Percentiles rank a stretch among this genome's conserved stretches.
These are phyloP conservation scores for Acer yangbiense DNA, from an alignment of 345 rosid genomes.

Conservation along the genomic window DNA sequence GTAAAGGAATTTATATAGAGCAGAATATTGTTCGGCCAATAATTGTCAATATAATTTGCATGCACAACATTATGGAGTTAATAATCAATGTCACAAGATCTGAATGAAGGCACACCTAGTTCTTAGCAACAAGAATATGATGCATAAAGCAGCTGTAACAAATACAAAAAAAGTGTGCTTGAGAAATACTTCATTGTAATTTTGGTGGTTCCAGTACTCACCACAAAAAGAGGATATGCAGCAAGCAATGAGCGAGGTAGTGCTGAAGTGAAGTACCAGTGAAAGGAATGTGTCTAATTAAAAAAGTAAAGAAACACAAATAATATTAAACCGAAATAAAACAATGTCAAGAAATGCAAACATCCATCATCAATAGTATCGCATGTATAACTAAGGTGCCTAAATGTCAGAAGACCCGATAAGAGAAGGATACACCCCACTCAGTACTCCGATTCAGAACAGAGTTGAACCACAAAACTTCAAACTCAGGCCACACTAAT, in stretches of 20 bases:
- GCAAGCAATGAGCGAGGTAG: constrained; percentile 83
- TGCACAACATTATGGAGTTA: not conserved
- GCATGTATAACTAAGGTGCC: not conserved
- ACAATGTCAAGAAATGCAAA: not conserved
- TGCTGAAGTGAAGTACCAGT: constrained; percentile 98
- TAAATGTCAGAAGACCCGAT: not conserved
- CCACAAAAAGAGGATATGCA: constrained; percentile 91
- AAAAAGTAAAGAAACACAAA: constrained; percentile 41
- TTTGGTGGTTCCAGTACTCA: constrained; percentile 39
- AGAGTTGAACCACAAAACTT: constrained; percentile 98
- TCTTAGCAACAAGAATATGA: constrained; percentile 9
- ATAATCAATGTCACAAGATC: not conserved
- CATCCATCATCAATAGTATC: not conserved
- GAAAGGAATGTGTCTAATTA: constrained; percentile 73
- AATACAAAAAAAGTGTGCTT: not conserved
- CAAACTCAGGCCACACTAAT: constrained; percentile 88
- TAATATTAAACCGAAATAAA: not conserved
- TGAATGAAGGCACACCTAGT: constrained; percentile 2
- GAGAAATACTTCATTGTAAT: not conserved
- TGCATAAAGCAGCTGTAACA: not conserved
- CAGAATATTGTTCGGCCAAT: not conserved
- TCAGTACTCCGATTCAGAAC: constrained; percentile 91
- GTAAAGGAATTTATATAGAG: not conserved
- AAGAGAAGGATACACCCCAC: constrained; percentile 94
- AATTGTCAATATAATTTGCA: not conserved